Conservation (phyloP, 202 grass and related monocot species). For the Cymbopogon flexuosus region DNA sequence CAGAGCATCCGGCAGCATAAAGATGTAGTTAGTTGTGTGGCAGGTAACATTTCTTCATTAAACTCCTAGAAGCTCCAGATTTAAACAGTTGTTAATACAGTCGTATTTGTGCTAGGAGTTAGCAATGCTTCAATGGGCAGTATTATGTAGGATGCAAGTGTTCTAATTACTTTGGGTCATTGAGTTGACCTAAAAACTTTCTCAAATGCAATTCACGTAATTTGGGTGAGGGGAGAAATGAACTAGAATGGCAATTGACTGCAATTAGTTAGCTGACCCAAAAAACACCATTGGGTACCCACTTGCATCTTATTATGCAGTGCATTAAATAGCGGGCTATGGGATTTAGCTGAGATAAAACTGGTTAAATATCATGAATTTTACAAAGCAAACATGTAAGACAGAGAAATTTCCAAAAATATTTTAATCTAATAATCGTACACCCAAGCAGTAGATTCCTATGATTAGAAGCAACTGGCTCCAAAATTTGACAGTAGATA, state of each 20-base stretch:
- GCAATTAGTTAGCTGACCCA: background rate
- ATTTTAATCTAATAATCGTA: no score
- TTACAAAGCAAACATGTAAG: no score
- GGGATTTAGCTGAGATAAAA: no score
- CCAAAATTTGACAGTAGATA: no score
- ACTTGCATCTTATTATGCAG: background rate
- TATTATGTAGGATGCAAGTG: background rate
- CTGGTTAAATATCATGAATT: no score
- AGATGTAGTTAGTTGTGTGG: slow-evolving; percentile 95
- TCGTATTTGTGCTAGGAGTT: slow-evolving; percentile 10
- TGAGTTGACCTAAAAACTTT: background rate
- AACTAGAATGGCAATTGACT: background rate
- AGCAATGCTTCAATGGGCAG: background rate
- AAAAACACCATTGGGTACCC: background rate
- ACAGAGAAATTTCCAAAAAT: no score
- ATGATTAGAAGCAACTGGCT: no score
- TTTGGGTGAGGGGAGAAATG: background rate
- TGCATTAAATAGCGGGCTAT: no score
- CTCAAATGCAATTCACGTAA: background rate
- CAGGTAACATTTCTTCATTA: slow-evolving; percentile 54
- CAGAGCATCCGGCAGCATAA: slow-evolving; percentile 95
- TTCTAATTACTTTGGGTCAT: background rate
- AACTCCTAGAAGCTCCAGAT: slow-evolving; percentile 8
- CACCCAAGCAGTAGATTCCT: no score
- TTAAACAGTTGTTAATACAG: background rate